Conservation (phyloP, 164 flowering plant species). For the Piper betle region DNA sequence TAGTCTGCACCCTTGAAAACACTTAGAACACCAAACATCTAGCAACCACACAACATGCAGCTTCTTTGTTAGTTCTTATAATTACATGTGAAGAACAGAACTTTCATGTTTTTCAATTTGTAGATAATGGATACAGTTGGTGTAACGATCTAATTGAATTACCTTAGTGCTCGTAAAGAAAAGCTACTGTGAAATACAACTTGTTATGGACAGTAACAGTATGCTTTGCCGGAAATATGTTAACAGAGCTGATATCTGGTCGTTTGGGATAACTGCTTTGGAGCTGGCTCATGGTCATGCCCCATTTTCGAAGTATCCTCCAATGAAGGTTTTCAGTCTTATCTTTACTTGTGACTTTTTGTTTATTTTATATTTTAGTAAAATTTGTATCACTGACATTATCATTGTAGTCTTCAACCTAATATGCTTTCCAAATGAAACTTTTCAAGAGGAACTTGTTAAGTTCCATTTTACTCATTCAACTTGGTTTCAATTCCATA, state of each 20-base stretch:
- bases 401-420: too few relatives aligned
- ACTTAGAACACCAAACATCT: too few relatives aligned
- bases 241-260: slow-evolving; percentile 55
- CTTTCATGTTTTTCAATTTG: too few relatives aligned
- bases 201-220: not conserved
- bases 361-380: not conserved
- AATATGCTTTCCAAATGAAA: too few relatives aligned
- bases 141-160: too few relatives aligned
- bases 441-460: too few relatives aligned
- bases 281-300: slow-evolving; percentile 65
- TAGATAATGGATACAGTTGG: too few relatives aligned
- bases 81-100: too few relatives aligned
- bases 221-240: not conserved
- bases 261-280: slow-evolving; percentile 51
- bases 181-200: not conserved
- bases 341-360: not conserved
- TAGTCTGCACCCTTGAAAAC: too few relatives aligned
- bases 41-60: too few relatives aligned
- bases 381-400: not conserved
- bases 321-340: slow-evolving; percentile 34
- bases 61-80: too few relatives aligned
- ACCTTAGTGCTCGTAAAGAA: too few relatives aligned
- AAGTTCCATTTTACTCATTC: not conserved
- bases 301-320: slow-evolving; percentile 57
- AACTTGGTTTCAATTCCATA: not conserved